Evolutionary conservation across 768 basidiomycete species (phyloP).

Genomic region (Scleroderma bovista): DNA sequence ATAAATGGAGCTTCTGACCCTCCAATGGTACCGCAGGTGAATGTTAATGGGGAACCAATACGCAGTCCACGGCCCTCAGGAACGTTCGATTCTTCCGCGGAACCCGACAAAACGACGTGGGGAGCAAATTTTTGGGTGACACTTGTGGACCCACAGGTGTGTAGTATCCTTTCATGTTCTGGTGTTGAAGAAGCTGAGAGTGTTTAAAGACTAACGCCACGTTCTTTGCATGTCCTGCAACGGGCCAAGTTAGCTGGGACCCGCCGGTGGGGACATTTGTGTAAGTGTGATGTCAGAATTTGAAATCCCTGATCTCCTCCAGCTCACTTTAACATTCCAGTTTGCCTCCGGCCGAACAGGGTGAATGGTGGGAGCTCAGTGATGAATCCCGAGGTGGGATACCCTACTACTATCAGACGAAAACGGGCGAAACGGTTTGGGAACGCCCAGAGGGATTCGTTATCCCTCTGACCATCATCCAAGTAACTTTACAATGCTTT

Average conservation of each 20-base stretch:
- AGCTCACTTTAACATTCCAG: constrained; percentile 31
- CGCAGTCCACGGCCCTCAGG: constrained; percentile 29
- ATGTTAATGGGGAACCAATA: constrained; percentile 30
- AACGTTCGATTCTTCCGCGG: constrained; percentile 11
- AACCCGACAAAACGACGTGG: constrained; percentile 54
- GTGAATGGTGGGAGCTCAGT: constrained; percentile 94
- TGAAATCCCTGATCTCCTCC: constrained; percentile 12
- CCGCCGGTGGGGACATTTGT: constrained; percentile 86
- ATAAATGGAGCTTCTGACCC: neutral
- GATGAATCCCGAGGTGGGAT: constrained; percentile 81
- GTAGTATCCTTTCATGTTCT: constrained; percentile 20
- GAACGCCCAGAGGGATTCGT: constrained; percentile 86
- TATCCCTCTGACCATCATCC: constrained; percentile 84
- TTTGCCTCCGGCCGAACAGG: constrained; percentile 74
- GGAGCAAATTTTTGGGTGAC: constrained; percentile 95
- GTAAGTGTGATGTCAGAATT: constrained; percentile 40
- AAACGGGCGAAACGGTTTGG: constrained; percentile 89
- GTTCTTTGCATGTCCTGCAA: constrained; percentile 91
- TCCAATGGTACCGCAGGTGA: constrained; percentile 29
- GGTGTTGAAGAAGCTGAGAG: constrained; percentile 7
- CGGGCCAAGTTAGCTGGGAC: constrained; percentile 91
- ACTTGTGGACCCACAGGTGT: constrained; percentile 82
- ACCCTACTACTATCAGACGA: constrained; percentile 93
- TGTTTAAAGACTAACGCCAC: constrained; percentile 47
- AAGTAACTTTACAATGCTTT: constrained; percentile 42